These are phyloP conservation scores for Syncephalis fuscata DNA, from an alignment of 371 early-diverging fungal genomes.

Conservation along the genomic window DNA sequence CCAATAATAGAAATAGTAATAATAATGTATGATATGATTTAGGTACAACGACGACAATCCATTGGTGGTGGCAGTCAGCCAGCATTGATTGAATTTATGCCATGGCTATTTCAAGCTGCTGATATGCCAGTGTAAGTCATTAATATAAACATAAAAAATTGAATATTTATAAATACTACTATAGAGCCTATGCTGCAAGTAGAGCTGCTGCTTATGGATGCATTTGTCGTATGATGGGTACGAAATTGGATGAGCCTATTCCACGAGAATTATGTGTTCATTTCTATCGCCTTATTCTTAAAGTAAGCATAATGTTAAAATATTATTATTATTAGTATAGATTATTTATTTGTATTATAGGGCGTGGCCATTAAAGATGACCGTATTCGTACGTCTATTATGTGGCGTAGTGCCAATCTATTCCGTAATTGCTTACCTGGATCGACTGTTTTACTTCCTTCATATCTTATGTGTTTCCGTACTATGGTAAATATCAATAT, in stretches of 20 bases:
- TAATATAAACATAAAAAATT: not conserved
- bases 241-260: not conserved
- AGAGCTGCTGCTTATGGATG: not conserved
- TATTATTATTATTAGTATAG: no score
- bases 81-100: slow-evolving; percentile 37
- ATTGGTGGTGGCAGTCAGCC: slow-evolving; percentile 31
- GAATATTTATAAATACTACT: not conserved
- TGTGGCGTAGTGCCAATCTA: slow-evolving; percentile 21
- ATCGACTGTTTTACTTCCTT: slow-evolving; percentile 38
- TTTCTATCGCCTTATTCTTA: slow-evolving; percentile 38
- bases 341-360: no score
- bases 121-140: slow-evolving; percentile 27
- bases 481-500: slow-evolving; percentile 32
- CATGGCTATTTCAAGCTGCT: slow-evolving; percentile 49
- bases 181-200: not conserved
- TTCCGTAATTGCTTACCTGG: slow-evolving; percentile 51
- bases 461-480: slow-evolving; percentile 37
- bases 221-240: not conserved
- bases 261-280: slow-evolving; percentile 22
- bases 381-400: slow-evolving; percentile 36
- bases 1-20: slow-evolving; percentile 2
- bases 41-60: slow-evolving; percentile 26
- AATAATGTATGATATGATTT: slow-evolving; percentile 12
- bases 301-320: slow-evolving; percentile 13
- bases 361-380: slow-evolving; percentile 19